phyloP scores from a whole-genome alignment of 306 rosid species.

The Gleditsia sinensis region DNA sequence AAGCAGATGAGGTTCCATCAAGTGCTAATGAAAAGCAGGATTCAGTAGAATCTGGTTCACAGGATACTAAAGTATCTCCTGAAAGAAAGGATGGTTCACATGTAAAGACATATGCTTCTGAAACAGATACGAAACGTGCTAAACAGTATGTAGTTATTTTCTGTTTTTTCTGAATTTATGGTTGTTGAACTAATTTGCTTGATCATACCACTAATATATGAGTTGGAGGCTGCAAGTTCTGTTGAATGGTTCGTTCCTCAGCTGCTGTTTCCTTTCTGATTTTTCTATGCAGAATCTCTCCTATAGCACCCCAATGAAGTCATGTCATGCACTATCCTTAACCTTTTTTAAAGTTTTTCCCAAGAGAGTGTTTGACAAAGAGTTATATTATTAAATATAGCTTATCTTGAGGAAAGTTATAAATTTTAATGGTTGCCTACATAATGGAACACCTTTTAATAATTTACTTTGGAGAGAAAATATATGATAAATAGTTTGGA shows the following conservation, averaged over 20 bases:
- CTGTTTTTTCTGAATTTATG: slow-evolving; percentile 27
- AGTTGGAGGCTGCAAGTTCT: slow-evolving; percentile 21
- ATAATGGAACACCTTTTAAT: neutral
- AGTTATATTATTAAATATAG: neutral
- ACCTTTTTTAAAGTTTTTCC: slow-evolving; percentile 13
- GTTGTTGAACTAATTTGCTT: slow-evolving; percentile 23
- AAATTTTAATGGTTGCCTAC: neutral
- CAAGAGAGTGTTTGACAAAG: neutral
- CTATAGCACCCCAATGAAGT: neutral
- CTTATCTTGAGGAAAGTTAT: neutral
- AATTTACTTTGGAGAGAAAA: slow-evolving; percentile 5
- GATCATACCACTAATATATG: slow-evolving; percentile 2
- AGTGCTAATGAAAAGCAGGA: slow-evolving; percentile 60
- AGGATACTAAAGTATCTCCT: slow-evolving; percentile 57
- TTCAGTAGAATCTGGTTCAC: slow-evolving; percentile 57
- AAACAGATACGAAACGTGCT: slow-evolving; percentile 92
- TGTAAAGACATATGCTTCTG: slow-evolving; percentile 67
- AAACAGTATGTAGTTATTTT: slow-evolving; percentile 74
- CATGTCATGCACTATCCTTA: neutral
- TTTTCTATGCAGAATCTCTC: slow-evolving; percentile 29
- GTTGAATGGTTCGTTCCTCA: slow-evolving; percentile 31
- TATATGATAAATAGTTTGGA: neutral
- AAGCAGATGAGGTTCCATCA: slow-evolving; percentile 64
- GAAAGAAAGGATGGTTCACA: slow-evolving; percentile 72
- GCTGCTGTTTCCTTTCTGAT: slow-evolving; percentile 10